phyloP scores from a whole-genome alignment of 2,329 filamentous ascomycete genomes.

The Metarhizium brunneum region DNA sequence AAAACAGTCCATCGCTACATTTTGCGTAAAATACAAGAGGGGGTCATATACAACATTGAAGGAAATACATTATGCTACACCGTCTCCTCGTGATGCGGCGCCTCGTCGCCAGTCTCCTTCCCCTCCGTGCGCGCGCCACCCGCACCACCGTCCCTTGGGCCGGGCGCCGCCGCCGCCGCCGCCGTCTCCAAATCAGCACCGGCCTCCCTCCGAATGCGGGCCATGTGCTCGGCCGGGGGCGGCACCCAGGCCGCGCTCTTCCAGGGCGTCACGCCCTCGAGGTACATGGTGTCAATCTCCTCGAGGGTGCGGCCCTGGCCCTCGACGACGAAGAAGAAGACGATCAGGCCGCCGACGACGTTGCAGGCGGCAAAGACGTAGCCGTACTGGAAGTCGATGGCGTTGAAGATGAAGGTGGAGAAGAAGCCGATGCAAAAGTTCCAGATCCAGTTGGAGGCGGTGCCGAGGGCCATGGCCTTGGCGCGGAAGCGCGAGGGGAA shows the following conservation, averaged over 20 bases:
- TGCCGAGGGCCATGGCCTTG: constrained; percentile 50
- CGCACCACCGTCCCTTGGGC: not conserved
- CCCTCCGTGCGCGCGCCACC: not conserved
- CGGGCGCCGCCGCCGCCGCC: not conserved
- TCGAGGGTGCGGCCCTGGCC: constrained; percentile 65
- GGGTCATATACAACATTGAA: too few species aligned
- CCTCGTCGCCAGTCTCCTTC: not conserved
- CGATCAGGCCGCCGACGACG: constrained; percentile 51
- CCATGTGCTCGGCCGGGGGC: constrained; percentile 33
- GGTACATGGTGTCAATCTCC: constrained; percentile 73
- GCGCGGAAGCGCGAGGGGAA: constrained; percentile 55
- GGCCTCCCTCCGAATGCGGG: constrained; percentile 29
- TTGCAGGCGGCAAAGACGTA: constrained; percentile 70
- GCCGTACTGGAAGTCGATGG: constrained; percentile 64
- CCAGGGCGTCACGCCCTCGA: constrained; percentile 53
- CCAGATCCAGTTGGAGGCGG: constrained; percentile 58
- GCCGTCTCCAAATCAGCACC: constrained; percentile 26
- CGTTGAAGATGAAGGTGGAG: constrained; percentile 66
- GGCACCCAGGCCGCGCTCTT: constrained; percentile 48
- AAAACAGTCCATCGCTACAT: too few species aligned
- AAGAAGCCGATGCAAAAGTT: constrained; percentile 72
- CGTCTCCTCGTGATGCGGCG: not conserved
- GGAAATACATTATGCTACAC: not conserved
- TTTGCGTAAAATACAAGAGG: too few species aligned
- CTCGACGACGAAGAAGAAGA: constrained; percentile 73